A percentile compares a stretch with the other conserved stretches of the same genome.
These are phyloP conservation scores for Suillus americanus DNA, from an alignment of 768 basidiomycete genomes.

Conservation along the genomic window DNA sequence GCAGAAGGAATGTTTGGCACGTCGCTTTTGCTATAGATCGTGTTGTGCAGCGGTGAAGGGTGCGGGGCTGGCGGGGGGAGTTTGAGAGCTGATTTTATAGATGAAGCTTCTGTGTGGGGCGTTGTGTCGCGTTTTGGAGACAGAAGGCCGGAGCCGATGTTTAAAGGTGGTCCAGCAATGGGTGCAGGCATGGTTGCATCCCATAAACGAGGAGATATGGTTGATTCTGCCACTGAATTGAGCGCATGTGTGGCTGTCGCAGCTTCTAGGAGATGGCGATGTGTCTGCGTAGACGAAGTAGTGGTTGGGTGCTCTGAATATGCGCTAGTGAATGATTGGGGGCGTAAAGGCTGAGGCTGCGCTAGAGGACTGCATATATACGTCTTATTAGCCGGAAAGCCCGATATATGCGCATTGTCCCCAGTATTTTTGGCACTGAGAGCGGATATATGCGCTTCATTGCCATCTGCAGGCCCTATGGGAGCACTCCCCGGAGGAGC, in stretches of 20 bases:
- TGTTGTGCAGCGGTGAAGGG: neutral
- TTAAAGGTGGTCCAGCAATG: neutral
- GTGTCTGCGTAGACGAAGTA: neutral
- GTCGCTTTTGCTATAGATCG: neutral
- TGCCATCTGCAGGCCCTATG: neutral
- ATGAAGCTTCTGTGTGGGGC: neutral
- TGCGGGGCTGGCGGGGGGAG: neutral
- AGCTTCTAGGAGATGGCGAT: neutral
- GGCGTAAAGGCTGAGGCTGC: neutral
- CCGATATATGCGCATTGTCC: neutral
- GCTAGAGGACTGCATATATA: neutral
- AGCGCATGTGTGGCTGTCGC: neutral
- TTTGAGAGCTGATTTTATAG: neutral
- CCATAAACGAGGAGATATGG: neutral
- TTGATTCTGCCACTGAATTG: neutral
- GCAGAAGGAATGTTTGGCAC: neutral
- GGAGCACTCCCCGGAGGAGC: neutral
- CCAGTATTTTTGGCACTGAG: neutral
- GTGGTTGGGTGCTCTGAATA: neutral
- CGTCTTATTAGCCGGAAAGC: neutral
- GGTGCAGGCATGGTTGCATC: conserved; percentile 1
- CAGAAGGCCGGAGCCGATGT: neutral
- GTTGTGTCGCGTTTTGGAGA: neutral
- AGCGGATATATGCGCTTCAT: neutral
- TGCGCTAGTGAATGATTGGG: neutral